A percentile compares a stretch with the other conserved stretches of the same genome.
Conservation (phyloP, 2,329 filamentous ascomycete species). For the Ascochyta fabae region DNA sequence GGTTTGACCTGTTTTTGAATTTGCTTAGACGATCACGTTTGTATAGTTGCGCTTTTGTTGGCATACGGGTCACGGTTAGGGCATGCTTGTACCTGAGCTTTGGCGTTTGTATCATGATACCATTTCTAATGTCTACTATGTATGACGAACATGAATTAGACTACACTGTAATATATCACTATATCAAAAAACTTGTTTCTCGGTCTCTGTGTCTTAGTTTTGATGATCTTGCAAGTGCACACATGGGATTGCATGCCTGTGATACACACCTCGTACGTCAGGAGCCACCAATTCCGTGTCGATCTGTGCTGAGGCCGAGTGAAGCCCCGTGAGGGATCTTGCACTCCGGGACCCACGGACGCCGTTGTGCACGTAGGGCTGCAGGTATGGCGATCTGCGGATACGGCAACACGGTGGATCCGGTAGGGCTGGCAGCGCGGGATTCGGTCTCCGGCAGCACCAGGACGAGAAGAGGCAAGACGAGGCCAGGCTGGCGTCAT, state of each 20-base stretch:
- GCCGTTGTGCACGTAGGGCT: background rate
- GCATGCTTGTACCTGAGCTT: background rate
- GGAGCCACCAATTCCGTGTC: background rate
- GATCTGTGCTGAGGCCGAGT: background rate
- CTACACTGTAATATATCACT: background rate
- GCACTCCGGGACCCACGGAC: background rate
- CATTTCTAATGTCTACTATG: constrained; percentile 3
- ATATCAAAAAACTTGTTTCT: background rate
- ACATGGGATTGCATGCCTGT: too few relatives aligned
- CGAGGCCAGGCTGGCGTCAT: too few relatives aligned
- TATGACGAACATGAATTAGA: background rate
- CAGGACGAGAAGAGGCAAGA: too few relatives aligned
- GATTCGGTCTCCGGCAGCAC: too few relatives aligned
- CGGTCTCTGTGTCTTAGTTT: background rate
- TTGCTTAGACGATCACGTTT: too few relatives aligned
- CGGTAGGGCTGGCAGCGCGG: background rate
- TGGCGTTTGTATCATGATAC: constrained; percentile 1
- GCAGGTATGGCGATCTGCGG: background rate
- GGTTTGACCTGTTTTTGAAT: background rate
- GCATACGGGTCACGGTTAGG: background rate
- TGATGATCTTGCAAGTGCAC: background rate
- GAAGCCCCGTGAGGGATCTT: too few relatives aligned
- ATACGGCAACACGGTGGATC: background rate
- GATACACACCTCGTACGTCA: too few relatives aligned
- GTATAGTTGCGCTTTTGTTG: too few relatives aligned